Evolutionary conservation across 176 grass and related monocot species (phyloP).

Genomic region (Carex kokanica): DNA sequence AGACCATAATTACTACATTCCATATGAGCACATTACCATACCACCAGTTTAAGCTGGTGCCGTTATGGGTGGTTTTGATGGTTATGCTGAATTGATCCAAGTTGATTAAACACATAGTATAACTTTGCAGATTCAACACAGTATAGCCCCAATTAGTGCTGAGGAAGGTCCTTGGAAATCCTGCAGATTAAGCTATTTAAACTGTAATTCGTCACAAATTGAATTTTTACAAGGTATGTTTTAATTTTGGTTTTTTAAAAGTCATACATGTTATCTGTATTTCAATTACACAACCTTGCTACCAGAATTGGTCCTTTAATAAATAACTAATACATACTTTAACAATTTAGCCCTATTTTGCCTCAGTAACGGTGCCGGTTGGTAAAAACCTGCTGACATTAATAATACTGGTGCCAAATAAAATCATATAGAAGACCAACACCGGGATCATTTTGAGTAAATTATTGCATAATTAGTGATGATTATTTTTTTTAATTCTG

Average conservation of each 20-base stretch:
- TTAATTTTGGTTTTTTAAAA: not conserved
- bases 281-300: not conserved
- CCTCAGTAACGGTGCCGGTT: not conserved
- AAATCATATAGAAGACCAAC: not conserved
- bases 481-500: not conserved
- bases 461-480: not conserved
- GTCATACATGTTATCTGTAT: not conserved
- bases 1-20: not conserved
- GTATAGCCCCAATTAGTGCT: constrained; percentile 11
- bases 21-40: not conserved
- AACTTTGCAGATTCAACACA: constrained; percentile 21
- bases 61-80: not conserved
- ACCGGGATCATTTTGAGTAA: not conserved
- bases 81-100: not conserved
- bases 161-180: not conserved
- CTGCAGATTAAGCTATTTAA: constrained; percentile 16
- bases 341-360: not conserved
- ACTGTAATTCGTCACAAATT: constrained; percentile 6
- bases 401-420: not conserved
- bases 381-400: not conserved
- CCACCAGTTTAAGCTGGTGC: not conserved
- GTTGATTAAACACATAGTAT: not conserved
- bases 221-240: constrained; percentile 18
- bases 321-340: too few species aligned
- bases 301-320: not conserved